Conservation (phyloP, 495 filamentous ascomycete genomes). For the Aspergillus funiculosus region DNA sequence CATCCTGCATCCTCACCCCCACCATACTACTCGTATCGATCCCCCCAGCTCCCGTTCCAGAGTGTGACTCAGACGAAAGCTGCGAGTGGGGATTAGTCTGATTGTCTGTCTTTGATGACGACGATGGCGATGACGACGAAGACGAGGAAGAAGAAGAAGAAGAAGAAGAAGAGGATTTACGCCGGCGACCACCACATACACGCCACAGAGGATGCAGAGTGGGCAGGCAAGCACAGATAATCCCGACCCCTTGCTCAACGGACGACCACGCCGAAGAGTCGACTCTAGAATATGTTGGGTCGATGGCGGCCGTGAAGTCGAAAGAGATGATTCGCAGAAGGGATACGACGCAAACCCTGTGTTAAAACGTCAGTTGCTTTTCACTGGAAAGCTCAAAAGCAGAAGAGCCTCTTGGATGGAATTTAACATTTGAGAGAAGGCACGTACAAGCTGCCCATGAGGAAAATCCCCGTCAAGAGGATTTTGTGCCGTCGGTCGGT, state of each 20-base stretch:
- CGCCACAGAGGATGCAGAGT: constrained; percentile 31
- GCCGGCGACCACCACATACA: constrained; percentile 11
- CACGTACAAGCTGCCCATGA: constrained; percentile 31
- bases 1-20: no score
- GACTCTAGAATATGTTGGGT: constrained; percentile 21
- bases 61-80: no score
- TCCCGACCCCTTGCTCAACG: constrained; percentile 46
- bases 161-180: constrained; percentile 5
- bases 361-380: background rate
- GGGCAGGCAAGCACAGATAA: constrained; percentile 46
- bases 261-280: constrained; percentile 43
- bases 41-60: no score
- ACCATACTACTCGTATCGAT: no score
- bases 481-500: constrained; percentile 28
- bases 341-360: constrained; percentile 27
- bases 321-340: constrained; percentile 18
- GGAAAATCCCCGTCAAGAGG: constrained; percentile 30
- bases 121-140: no score
- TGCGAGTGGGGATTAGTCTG: no score
- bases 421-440: background rate
- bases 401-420: background rate
- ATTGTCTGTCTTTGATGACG: no score
- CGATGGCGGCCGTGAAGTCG: background rate
- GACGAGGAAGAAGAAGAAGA: background rate
- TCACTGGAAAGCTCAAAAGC: background rate